A percentile compares a stretch with the other conserved stretches of the same genome.
Conservation (phyloP, 306 rosid species). For the barrel medic (Medicago truncatula) region DNA sequence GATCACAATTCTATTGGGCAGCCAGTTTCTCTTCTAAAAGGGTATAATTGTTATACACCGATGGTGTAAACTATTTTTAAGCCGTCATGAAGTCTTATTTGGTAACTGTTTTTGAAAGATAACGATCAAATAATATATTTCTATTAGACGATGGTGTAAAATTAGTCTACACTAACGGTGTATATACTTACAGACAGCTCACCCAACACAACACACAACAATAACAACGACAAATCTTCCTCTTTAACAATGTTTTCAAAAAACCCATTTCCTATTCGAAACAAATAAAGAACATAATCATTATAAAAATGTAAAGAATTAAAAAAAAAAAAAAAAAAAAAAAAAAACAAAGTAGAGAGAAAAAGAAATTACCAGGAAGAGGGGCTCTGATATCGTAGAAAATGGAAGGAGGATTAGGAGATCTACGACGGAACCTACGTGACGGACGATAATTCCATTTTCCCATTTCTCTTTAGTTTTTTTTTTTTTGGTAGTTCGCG, state of each 20-base stretch:
- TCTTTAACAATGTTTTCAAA: not conserved
- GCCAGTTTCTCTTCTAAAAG: too few species aligned
- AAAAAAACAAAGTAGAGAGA: not conserved
- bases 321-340: not conserved
- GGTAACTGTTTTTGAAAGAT: too few species aligned
- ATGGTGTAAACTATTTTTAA: too few species aligned
- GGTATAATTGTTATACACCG: too few species aligned
- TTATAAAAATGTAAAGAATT: not conserved
- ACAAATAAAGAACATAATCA: not conserved
- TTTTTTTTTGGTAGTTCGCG: not conserved
- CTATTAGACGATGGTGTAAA: too few species aligned
- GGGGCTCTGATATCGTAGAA: slow-evolving; percentile 57
- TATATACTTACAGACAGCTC: not conserved
- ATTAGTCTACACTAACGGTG: too few species aligned
- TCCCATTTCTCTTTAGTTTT: slow-evolving; percentile 52
- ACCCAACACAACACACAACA: not conserved
- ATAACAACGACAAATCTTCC: not conserved
- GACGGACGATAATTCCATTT: slow-evolving; percentile 66
- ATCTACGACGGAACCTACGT: slow-evolving; percentile 56
- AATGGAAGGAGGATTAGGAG: slow-evolving; percentile 44
- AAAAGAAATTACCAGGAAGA: slow-evolving; percentile 52
- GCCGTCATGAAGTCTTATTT: too few species aligned
- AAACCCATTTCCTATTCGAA: not conserved
- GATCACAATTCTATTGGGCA: slow-evolving; percentile 14
- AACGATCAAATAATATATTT: too few species aligned